A percentile compares a stretch with the other conserved stretches of the same genome.
These are phyloP conservation scores for Cytospora schulzeri DNA, from an alignment of 2,329 filamentous ascomycete species.

Conservation along the genomic window DNA sequence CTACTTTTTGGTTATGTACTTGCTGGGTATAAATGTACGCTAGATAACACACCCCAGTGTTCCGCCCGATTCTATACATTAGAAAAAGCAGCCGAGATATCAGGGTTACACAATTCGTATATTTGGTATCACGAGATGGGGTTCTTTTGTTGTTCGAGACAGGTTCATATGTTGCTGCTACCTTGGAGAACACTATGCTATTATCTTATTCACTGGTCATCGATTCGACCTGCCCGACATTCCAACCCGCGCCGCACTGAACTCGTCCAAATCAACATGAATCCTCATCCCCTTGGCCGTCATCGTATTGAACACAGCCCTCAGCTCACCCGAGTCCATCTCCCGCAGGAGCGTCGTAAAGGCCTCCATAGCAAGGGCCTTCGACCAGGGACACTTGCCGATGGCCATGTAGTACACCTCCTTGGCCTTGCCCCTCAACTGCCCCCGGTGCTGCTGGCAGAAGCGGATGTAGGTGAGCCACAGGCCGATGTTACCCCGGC, in stretches of 20 bases:
- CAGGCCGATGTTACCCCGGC: slow-evolving; percentile 44
- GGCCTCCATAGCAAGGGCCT: slow-evolving; percentile 53
- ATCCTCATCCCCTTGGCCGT: slow-evolving; percentile 52
- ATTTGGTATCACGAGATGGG: no score
- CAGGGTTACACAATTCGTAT: neutral
- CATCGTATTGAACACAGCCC: slow-evolving; percentile 51
- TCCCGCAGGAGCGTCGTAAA: slow-evolving; percentile 48
- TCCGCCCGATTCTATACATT: neutral
- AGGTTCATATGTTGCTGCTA: neutral
- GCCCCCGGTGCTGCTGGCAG: slow-evolving; percentile 41
- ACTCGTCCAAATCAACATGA: slow-evolving; percentile 55
- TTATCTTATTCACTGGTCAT: neutral
- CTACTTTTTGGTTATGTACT: no score
- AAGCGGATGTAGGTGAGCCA: slow-evolving; percentile 57
- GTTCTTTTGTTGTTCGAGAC: no score
- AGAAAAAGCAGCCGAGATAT: neutral
- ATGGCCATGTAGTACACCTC: slow-evolving; percentile 53
- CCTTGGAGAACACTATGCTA: neutral
- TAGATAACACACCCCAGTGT: neutral
- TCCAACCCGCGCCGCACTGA: slow-evolving; percentile 41
- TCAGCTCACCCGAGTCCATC: slow-evolving; percentile 52
- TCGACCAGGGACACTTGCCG: slow-evolving; percentile 52
- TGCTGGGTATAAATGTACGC: no score
- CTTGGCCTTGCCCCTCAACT: slow-evolving; percentile 45
- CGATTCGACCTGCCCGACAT: slow-evolving; percentile 2